Evolutionary conservation across 352 stramenopile species (phyloP), one percentile per base, ranked within the genome.

Genomic region (Phytopythium aichiense): DNA sequence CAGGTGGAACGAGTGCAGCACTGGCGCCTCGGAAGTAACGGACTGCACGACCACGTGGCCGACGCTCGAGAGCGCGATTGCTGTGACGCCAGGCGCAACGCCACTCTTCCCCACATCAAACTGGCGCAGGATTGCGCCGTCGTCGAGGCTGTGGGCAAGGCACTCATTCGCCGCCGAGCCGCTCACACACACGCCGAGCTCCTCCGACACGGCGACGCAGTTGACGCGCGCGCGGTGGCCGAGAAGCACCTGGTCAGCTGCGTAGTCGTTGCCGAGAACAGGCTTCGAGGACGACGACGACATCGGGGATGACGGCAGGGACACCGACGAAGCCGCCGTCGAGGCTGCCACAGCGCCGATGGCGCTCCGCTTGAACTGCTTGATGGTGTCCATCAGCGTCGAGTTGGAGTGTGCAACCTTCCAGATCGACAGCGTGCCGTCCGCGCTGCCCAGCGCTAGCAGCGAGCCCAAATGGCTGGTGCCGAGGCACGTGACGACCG

Each of bases 401-500:
- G 76, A 87, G 28, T 75, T 90, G 45, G 78, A 79, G 40, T 69
- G 73, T 25, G 78, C 76, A 35, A 93, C 69, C 64, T 88, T 90
- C 85, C 87, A 95, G 16, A 94, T 69, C 9, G 81, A 93, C 42
- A 95, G 77, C 12, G 83, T 93, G 25, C 83, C 80, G 60, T 95
- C 83, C 4, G 67, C 70, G 45, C 81, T 82, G 2, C 82, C 82
- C 8, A 94, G 64, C 1, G 72, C 73, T 11, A 92, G 65, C 37
- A 88, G 63, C 3, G 72, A 74, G 28, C 77, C 75, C 3, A 73
- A 71, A 6, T 68, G 64, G 58, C 72, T 91, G 23, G 73, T 79
- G 18, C 49, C 71, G 30, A 94, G 69, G 31, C 83, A 93, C 22
- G 76, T 86, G 23, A 94, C 83, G 18, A 89, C 70, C 7, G 79